Base-by-base conservation (phyloP, 805 yeast species). In the Pichia rugopelliculosa region DNA sequence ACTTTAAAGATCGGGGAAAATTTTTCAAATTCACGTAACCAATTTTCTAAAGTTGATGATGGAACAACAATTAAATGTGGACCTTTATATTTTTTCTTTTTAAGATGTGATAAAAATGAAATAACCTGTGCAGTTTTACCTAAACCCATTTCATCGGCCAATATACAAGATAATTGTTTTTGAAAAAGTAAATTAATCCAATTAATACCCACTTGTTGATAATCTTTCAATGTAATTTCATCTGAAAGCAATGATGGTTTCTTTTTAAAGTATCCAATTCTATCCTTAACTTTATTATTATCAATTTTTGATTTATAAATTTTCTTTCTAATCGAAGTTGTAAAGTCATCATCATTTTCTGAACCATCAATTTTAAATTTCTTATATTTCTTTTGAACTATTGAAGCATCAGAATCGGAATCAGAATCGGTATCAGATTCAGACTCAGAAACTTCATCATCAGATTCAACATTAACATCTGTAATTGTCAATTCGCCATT, bases 121-220 rank as follows among this genome's bases (percentile, higher is more conserved):
- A 93, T 91, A 27, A 93, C 96, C 67, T 93, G 98, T 62, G 96
- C 85, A 0, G 99, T 93, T 62, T 93, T 93, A 50, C 99, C 99
- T 42, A 93, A 72, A 6, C 96, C 99, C 99, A 93, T 93, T 64
- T 93, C 99, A 68, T 93, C 99, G 0, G 99, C 99, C 42, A 93
- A 71, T 48, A 93, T 93, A 68, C 99, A 90, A 7, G 96, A 88
- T 48, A 93, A 72, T 17, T 80, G 75, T 59, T 84, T 80, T 49
- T 78, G 79, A 63, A 91, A 93, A 26, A 93, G 71, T 46, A 91
- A 65, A 52, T 82, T 75, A 46, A 93, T 71, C 99, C 99, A 93
- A 63, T 93, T 93, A 45, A 93, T 69, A 41, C 99, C 99, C n/a
- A 90, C 96, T 57, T 89, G 93, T 69, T 93, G 99, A 65, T 93